Evolutionary conservation across 768 basidiomycete genomes (phyloP), one percentile per base, ranked within the genome.

Genomic region (Amyloporia xantha): DNA sequence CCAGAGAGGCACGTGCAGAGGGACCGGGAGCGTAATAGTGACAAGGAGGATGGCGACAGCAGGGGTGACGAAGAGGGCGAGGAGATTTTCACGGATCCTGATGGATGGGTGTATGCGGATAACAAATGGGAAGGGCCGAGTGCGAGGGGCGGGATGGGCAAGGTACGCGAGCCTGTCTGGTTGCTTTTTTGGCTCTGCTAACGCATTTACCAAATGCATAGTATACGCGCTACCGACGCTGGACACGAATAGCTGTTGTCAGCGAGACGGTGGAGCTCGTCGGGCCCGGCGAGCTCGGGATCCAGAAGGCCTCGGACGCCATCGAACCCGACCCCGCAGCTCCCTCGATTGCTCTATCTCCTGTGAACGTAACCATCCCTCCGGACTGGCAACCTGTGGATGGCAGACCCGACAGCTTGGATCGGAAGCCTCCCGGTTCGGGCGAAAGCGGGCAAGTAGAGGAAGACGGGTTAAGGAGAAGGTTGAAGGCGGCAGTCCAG

Each of bases 71-170:
- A 71, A 57, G 48, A 62, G 2, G 66, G 67, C 13, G 74, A 75
- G 2, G 78, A 80, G 46, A 78, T 82, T 38, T 62, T 69, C 30
- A 95, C 92, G 1, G 93, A 97, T 61, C 62, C 73, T 3, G 91
- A 94, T 52, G 93, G 93, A 3, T 97, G 93, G 93, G 77, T 92
- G 5, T 96, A 92, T 59, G 86, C 83, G 2, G 93, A 94, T 57
- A 97, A 97, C 64, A 95, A 96, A 63, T 97, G 93, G 93, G 92
- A 96, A 61, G 75, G 70, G 17, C 72, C 77, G 39, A 82, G 80
- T 47, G 71, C 71, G 48, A 86, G 83, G 56, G 89, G 90, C 41
- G 90, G 91, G 5, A 78, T 94, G 69, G 87, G 92, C 64, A 93
- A 93, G 72, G 84, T 83, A 36, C 37, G 68, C 57, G 6, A 46